Evolutionary conservation across 768 basidiomycete species (phyloP), one percentile per base, ranked within the genome.

Genomic region (Termitomyces sp.): DNA sequence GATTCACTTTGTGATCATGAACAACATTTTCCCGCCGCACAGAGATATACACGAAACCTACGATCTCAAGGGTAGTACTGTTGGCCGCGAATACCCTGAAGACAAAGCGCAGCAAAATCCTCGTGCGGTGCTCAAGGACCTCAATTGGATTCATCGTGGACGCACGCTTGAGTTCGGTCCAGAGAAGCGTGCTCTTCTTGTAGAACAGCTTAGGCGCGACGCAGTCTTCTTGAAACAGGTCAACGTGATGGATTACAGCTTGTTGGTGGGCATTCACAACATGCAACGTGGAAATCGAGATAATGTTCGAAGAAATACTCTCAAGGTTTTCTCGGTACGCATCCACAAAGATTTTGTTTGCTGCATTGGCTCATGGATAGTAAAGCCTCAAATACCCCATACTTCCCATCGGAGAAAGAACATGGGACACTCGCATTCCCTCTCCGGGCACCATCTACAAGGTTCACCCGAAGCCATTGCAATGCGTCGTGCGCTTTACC

Each of bases 1-100:
- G 75, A 99, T 99, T 53, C 97, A 99, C 70, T 99, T 99, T 68
- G 94, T 98, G 55, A 97, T 99, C 73, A 98, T 98, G 94, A 99
- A 98, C 77, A 99, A 99, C 70, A 81, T 99, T 29, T 98, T 99
- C 74, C 96, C 97, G 0, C 89, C 97, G 0, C 96, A 98, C 73
- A 86, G 93, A 62, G 97, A 99, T 69, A 81, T 98, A 43, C 97
- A 99, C 72, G 97, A 98, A 76, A 96, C 95, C 31, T 98, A 90
- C 67, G 96, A 99, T 71, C 79, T 98, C 63, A 98, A 99, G 69
- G 96, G 95, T 2, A 92, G 90, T 47, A 94, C 95, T 0, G 85
- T 96, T 1, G 96, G 95, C 0, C 78, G 96, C 26, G 79, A 86
- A 70, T 94, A 93, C 61, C 80, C 94, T 0, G 94, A 96, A 68